Base-by-base conservation (phyloP, 495 filamentous ascomycete species). In the Aspergillus bertholletiae region DNA sequence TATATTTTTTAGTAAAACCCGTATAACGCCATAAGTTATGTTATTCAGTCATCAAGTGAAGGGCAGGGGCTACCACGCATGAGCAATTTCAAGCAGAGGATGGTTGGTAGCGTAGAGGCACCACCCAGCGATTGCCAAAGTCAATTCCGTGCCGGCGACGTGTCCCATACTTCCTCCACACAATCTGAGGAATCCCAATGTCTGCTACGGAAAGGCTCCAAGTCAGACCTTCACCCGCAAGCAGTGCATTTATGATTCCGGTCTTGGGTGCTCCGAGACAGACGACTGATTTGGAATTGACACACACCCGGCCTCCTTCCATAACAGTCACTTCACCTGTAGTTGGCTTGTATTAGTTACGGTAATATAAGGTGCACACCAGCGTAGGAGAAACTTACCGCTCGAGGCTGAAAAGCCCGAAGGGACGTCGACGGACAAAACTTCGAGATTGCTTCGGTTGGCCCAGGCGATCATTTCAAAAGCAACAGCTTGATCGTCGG, bases 381-480 rank as follows among this genome's bases (percentile, higher is more conserved):
- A 13, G 15, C 40, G 17, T 39, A 22, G 24, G 47, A 39, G 61
- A 71, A 75, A 74, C 65, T 74, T 81, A 68, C 93, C 93, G 51
- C 79, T 85, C 1, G 83, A 80, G 21, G 89, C 90, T 57, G 92
- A 88, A 35, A 97, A 81, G 15, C 94, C 94, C 2, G 85, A 90
- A 0, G 94, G 94, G 12, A 94, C 82, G 65, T 96, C 92, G 26
- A 98, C 82, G 1, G 91, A 87, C 27, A 98, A 68, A 1, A 93
- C 85, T 21, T 80, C 80, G 2, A 88, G 82, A 58, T 89, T 88
- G 68, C 82, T 87, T 46, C 88, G 80, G 61, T 96, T 97, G 5
- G 89, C 85, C 88, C 90, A 96, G 35, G 86, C 82, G 55, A 95
- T 90, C 53, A 95, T 79, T 56, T 91, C 87, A 59, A 88, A 91